Evolutionary conservation across 169 alveolate species (phyloP).

Genomic region (Eimeria falciformis): DNA sequence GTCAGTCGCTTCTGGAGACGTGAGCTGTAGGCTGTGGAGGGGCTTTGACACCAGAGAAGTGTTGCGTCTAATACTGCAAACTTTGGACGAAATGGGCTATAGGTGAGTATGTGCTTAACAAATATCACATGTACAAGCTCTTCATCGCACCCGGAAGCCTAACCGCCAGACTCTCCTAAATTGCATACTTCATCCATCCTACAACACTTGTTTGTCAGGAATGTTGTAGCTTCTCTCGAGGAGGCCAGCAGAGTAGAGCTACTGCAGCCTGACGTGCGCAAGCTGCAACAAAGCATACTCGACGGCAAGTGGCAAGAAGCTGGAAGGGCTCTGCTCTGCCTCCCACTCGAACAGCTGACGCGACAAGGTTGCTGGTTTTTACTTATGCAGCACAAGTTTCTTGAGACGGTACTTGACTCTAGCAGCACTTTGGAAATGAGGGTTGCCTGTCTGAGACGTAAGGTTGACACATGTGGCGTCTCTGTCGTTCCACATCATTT

Average conservation of each 20-base stretch:
- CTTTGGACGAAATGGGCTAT: constrained; percentile 66
- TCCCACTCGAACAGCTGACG: constrained; percentile 55
- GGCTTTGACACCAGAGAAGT: constrained; percentile 66
- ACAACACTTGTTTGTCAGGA: background rate
- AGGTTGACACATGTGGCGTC: background rate
- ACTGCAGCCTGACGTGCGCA: constrained; percentile 71
- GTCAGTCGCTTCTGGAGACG: background rate
- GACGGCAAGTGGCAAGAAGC: constrained; percentile 67
- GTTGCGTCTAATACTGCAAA: constrained; percentile 30
- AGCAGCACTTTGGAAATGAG: constrained; percentile 6
- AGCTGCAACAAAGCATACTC: constrained; percentile 1
- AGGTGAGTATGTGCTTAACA: constrained; percentile 23
- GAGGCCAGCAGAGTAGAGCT: constrained; percentile 66
- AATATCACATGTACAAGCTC: background rate
- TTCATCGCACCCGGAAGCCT: background rate
- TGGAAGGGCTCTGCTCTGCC: constrained; percentile 58
- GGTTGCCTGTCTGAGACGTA: constrained; percentile 23
- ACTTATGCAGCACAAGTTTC: constrained; percentile 57
- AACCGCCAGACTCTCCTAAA: background rate
- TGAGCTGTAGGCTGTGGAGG: constrained; percentile 40
- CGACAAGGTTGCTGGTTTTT: constrained; percentile 67
- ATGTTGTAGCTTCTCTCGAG: constrained; percentile 55
- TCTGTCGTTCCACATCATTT: background rate
- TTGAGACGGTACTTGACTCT: constrained; percentile 40
- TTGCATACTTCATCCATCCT: too few species aligned